Evolutionary conservation across 768 basidiomycete species (phyloP).

Genomic region (Tulasnella sp.): DNA sequence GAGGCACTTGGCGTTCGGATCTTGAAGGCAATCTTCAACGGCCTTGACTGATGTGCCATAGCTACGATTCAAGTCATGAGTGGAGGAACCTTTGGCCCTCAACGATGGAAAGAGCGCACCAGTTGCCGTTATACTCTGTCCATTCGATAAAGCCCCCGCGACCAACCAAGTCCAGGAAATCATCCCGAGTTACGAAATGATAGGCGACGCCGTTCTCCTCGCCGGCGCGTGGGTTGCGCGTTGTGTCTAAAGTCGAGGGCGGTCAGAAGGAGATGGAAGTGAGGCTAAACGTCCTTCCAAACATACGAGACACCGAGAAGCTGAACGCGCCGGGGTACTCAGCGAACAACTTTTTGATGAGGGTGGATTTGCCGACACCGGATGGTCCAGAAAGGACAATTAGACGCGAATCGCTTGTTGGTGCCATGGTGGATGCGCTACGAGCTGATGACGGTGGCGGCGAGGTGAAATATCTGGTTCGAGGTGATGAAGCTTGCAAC

Average conservation of each 20-base stretch:
- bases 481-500: not conserved
- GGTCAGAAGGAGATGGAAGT: constrained; percentile 4
- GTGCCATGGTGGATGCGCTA: not conserved
- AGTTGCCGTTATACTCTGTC: constrained; percentile 46
- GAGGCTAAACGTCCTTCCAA: not conserved
- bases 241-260: constrained; percentile 39
- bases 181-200: constrained; percentile 43
- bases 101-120: constrained; percentile 15
- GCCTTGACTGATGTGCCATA: constrained; percentile 44
- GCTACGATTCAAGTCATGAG: constrained; percentile 22
- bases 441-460: not conserved
- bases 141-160: constrained; percentile 46
- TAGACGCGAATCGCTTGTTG: constrained; percentile 33
- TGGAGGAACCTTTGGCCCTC: not conserved
- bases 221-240: constrained; percentile 42
- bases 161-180: constrained; percentile 40
- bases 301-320: constrained; percentile 44
- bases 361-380: constrained; percentile 47
- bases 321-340: constrained; percentile 43
- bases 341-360: constrained; percentile 42
- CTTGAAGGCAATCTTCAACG: constrained; percentile 38
- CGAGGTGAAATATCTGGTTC: not conserved
- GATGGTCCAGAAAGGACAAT: constrained; percentile 45
- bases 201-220: constrained; percentile 44
- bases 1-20: constrained; percentile 40